Percentiles rank a stretch among this genome's conserved stretches.
Conservation (phyloP, 75 land plant genomes). For the Gnetum montanum region DNA sequence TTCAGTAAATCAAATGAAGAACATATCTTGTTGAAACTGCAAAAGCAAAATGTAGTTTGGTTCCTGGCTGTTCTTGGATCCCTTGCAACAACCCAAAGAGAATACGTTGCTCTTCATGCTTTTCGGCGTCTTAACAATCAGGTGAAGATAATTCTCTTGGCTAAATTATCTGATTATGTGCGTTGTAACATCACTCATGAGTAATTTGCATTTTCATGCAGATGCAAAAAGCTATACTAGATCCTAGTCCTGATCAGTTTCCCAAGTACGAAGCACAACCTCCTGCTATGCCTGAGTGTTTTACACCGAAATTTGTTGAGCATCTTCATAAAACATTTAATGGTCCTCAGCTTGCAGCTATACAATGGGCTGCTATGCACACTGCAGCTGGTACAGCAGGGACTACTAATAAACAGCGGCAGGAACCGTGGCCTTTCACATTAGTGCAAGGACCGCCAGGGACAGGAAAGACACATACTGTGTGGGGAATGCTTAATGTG, state of each 20-base stretch:
- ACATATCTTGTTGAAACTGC: conserved; percentile 54
- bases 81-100: conserved; percentile 94
- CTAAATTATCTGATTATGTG: not conserved
- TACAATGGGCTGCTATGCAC: conserved; percentile 99
- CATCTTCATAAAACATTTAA: conserved; percentile 76
- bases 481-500: conserved; percentile 99
- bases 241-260: conserved; percentile 90
- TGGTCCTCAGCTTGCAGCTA: conserved; percentile 84
- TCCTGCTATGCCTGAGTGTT: conserved; percentile 94
- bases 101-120: conserved; percentile 92
- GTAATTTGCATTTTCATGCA: conserved; percentile 9
- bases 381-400: conserved; percentile 92
- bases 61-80: conserved; percentile 86
- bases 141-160: conserved; percentile 4
- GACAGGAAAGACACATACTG: conserved; percentile 98
- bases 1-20: conserved; percentile 45
- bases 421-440: conserved; percentile 98
- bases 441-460: conserved; percentile 99
- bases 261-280: conserved; percentile 87
- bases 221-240: conserved; percentile 94
- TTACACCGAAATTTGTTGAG: conserved; percentile 79
- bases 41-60: conserved; percentile 55
- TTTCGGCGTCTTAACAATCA: conserved; percentile 80
- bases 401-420: conserved; percentile 35
- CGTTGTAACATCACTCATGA: not conserved